A percentile compares a stretch with the other conserved stretches of the same genome.
Evolutionary conservation across 139 green algal genomes (phyloP).

Genomic region (Chlorokybus atmophyticus): DNA sequence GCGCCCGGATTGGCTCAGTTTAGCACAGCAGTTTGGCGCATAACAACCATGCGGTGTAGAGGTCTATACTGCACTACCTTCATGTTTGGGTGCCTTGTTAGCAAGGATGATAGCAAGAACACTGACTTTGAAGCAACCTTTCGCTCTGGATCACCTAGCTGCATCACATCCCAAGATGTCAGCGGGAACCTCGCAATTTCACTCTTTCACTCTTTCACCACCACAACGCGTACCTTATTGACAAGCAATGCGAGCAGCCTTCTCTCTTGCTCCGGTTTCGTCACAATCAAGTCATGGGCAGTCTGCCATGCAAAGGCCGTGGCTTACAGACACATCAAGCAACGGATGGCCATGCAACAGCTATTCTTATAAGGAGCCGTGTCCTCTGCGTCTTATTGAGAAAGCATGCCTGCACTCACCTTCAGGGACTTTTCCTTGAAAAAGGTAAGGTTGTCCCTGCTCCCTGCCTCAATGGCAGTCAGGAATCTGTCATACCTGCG

Average conservation of each 20-base stretch:
- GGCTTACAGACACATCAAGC: background rate
- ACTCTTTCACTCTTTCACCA: background rate
- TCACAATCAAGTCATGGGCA: slow-evolving; percentile 41
- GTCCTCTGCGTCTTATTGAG: too few species aligned
- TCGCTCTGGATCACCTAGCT: slow-evolving; percentile 68
- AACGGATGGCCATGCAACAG: too few species aligned
- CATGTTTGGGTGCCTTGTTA: slow-evolving; percentile 75
- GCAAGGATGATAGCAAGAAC: slow-evolving; percentile 64
- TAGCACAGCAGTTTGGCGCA: too few species aligned
- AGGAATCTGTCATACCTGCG: slow-evolving; percentile 32
- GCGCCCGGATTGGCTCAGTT: too few species aligned
- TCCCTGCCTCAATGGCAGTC: slow-evolving; percentile 47
- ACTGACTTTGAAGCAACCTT: slow-evolving; percentile 74
- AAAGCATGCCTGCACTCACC: slow-evolving; percentile 6
- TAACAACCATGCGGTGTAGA: too few species aligned
- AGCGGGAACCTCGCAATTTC: background rate
- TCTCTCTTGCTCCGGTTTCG: slow-evolving; percentile 53
- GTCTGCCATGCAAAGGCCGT: slow-evolving; percentile 7
- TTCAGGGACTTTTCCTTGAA: slow-evolving; percentile 62
- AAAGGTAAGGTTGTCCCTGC: slow-evolving; percentile 66
- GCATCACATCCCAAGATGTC: background rate
- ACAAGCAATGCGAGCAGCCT: slow-evolving; percentile 60
- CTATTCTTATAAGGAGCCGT: too few species aligned
- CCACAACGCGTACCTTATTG: slow-evolving; percentile 61
- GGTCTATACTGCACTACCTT: too few species aligned